phyloP scores from a whole-genome alignment of 2,329 filamentous ascomycete species.

The Fusarium azukiicola region DNA sequence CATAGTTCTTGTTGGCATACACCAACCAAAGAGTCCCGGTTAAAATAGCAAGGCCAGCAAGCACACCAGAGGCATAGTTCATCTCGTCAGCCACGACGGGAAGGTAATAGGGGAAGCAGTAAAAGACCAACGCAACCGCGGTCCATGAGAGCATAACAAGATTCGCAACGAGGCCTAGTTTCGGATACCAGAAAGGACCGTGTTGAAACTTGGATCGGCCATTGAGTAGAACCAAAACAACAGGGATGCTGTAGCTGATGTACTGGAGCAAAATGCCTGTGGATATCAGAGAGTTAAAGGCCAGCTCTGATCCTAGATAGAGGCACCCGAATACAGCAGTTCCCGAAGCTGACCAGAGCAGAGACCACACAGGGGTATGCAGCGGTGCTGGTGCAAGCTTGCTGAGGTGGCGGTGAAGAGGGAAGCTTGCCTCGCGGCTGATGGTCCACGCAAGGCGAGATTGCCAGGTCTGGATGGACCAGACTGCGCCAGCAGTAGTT shows the following conservation, averaged over 20 bases:
- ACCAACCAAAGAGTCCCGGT: constrained; percentile 47
- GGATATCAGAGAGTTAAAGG: constrained; percentile 23
- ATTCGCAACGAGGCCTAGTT: constrained; percentile 51
- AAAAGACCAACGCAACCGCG: constrained; percentile 50
- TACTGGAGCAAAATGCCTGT: constrained; percentile 38
- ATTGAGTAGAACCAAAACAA: constrained; percentile 47
- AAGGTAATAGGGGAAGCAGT: constrained; percentile 54
- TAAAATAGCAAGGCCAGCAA: constrained; percentile 42
- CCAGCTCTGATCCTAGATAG: constrained; percentile 7
- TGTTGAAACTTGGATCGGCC: constrained; percentile 52
- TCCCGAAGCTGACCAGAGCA: constrained; percentile 48
- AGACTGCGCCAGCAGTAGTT: constrained; percentile 49
- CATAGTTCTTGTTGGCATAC: constrained; percentile 50
- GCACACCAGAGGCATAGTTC: constrained; percentile 54
- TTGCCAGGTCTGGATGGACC: constrained; percentile 56
- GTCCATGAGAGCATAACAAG: constrained; percentile 52
- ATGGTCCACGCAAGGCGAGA: constrained; percentile 56
- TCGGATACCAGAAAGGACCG: constrained; percentile 55
- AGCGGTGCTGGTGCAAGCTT: constrained; percentile 49
- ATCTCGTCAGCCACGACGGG: constrained; percentile 47
- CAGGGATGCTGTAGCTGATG: constrained; percentile 55
- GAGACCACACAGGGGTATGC: constrained; percentile 52
- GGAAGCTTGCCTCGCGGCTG: constrained; percentile 53
- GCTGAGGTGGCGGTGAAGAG: constrained; percentile 49
- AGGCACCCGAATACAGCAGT: constrained; percentile 38